Evolutionary conservation across 768 basidiomycete species (phyloP).

Genomic region (Paxillus ammoniavirescens): DNA sequence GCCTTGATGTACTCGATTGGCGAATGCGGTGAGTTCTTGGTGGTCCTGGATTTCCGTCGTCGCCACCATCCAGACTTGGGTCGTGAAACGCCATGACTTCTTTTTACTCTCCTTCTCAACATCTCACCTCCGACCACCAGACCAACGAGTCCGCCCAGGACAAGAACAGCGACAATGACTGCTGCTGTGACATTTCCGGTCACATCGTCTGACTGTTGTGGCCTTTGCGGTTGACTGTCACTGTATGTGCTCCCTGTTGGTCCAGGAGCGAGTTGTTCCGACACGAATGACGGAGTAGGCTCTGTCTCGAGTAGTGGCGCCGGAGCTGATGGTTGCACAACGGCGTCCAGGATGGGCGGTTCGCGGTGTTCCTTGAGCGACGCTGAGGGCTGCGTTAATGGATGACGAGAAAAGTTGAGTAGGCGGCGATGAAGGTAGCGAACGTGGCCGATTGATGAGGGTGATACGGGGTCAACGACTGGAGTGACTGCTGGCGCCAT

Average conservation of each 20-base stretch:
- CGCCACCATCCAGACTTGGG: not conserved
- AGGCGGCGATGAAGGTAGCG: conserved; percentile 17
- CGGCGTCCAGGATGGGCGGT: conserved; percentile 7
- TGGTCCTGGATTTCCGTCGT: conserved; percentile 5
- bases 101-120: conserved; percentile 19
- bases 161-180: conserved; percentile 20
- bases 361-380: not conserved
- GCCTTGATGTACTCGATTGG: conserved; percentile 1
- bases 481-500: conserved; percentile 24
- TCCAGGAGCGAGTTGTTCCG: conserved; percentile 4
- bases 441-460: not conserved
- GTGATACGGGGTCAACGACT: conserved; percentile 1
- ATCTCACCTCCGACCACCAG: conserved; percentile 26
- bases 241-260: conserved; percentile 3
- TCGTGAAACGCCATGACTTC: not conserved
- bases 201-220: conserved; percentile 5
- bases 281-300: conserved; percentile 1
- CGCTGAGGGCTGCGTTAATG: not conserved
- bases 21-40: not conserved
- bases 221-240: conserved; percentile 1
- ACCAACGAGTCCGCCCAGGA: conserved; percentile 27
- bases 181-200: conserved; percentile 23
- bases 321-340: conserved; percentile 7
- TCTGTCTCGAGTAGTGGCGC: not conserved
- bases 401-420: conserved; percentile 2